Evolutionary conservation across 2,329 filamentous ascomycete genomes (phyloP), one percentile per base, ranked within the genome.

Genomic region (Emergomyces africanus): DNA sequence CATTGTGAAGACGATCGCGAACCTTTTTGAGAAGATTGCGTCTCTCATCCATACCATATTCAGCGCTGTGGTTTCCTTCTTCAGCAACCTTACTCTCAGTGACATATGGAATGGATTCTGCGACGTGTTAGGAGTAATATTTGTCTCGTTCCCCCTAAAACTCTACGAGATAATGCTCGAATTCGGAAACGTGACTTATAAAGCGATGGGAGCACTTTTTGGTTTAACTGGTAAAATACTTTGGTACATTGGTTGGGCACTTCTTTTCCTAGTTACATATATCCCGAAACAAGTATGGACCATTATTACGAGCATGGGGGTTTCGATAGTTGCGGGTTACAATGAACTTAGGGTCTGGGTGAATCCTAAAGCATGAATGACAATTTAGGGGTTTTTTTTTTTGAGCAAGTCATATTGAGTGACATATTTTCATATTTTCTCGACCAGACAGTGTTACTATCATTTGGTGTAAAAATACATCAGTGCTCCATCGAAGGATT

Each of bases 41-140:
- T 57, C 55, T 4, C 42, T 57, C 25, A 9, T 49, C 10, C 55
- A 57, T 49, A 57, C 55, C 23, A 44, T 28, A 20, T 15, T 57
- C 42, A 35, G 18, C 23, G 55, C 55, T 25, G 28, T 57, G n/a
- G 46, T 48, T n/a, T 37, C 55, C 28, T 57, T 57, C 42, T 57
- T 57, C 55, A 44, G 30, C 20, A n/a, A 18, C 23, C 42, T 57
- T 35, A 57, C 42, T 8, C 44, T 57, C 23, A 57, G 2, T 18
- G 55, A 57, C 28, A 49, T 57, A 5, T 57, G 55, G 55, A 57
- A 57, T 33, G 55, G 55, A 23, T 37, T 57, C 33, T 57, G 55
- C 44, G 55, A 48, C 33, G 33, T 57, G 25, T 37, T 49, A 18
- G 18, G 18, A 18, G 33, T 49, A 10, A 30, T 57, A 39, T 57